Evolutionary conservation across 2,329 filamentous ascomycete species (phyloP), one percentile per base, ranked within the genome.

Genomic region (Botrytis squamosa): DNA sequence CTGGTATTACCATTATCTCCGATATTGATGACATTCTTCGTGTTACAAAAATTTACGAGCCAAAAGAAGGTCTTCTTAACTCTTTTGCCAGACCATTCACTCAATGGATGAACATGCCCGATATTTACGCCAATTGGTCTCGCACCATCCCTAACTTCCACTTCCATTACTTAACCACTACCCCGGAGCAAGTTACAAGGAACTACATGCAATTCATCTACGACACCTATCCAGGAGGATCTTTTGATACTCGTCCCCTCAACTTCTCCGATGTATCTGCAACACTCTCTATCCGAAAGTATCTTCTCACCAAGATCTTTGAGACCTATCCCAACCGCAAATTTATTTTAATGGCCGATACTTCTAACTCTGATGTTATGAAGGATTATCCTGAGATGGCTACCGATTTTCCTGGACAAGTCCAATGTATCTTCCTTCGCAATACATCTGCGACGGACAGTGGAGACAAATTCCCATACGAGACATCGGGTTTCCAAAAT

Each of bases 191-290:
- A 81, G 87, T 90, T 7, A 93, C 92, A 0, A 86, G 92, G 60
- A 91, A 90, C 77, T 95, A 95, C 83, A 93, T 94, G 91, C 87
- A 92, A 72, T 91, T 92, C 82, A 94, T 95, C 81, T 94, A 92
- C 85, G 88, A 89, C 79, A 93, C 88, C 10, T 95, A 95, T 80
- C 93, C 93, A 0, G 87, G 90, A 22, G 93, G 93, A 62, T 92
- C 89, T 60, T 80, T 80, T 63, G 92, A 95, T 78, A 93, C 91
- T 1, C 88, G 92, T 0, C 92, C 93, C 0, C 86, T 95, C 33
- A 94, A 95, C 84, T 94, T 95, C 83, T 91, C 88, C n/a, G 91
- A 94, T 76, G 85, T 92, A 20, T 85, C 83, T n/a, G 92, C 90
- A 6, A 94, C 92, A 0, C 85, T 94, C 55, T 87, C 87, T 9